These are phyloP conservation scores for Fusarium veterinarium DNA, from an alignment of 2,329 filamentous ascomycete species.

Conservation along the genomic window DNA sequence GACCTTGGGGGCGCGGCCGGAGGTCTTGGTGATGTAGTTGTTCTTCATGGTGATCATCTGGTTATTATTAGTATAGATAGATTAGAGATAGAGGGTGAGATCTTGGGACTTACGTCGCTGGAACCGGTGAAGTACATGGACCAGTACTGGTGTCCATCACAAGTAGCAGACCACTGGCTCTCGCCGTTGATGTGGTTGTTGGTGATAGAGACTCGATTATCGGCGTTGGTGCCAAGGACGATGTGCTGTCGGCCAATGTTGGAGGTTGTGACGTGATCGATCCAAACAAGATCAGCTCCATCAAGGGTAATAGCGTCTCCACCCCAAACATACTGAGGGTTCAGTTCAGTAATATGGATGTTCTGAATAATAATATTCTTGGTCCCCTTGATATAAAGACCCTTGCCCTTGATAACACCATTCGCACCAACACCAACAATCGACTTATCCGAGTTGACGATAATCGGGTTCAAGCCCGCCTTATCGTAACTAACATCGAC, in stretches of 20 bases:
- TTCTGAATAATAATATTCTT: constrained; percentile 72
- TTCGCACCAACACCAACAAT: constrained; percentile 63
- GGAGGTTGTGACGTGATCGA: constrained; percentile 66
- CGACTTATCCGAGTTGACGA: constrained; percentile 67
- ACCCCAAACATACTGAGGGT: constrained; percentile 69
- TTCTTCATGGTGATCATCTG: constrained; percentile 64
- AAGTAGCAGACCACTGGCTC: constrained; percentile 66
- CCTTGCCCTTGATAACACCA: constrained; percentile 69
- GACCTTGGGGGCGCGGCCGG: constrained; percentile 68
- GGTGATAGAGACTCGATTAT: constrained; percentile 68
- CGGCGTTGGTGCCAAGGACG: constrained; percentile 65
- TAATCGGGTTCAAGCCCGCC: constrained; percentile 62
- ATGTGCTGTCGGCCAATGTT: constrained; percentile 70
- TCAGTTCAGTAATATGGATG: constrained; percentile 65
- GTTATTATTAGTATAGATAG: not conserved
- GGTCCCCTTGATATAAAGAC: constrained; percentile 57
- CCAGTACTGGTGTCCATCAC: constrained; percentile 71
- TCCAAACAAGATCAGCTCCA: constrained; percentile 59
- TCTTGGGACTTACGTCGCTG: constrained; percentile 52
- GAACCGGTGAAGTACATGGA: constrained; percentile 66
- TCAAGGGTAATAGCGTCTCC: constrained; percentile 67
- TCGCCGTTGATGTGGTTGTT: constrained; percentile 66
- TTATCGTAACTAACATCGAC: constrained; percentile 62
- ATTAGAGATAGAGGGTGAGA: accelerated
- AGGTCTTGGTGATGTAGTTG: constrained; percentile 71